Evolutionary conservation across 1,284 basidiomycete species (phyloP).

Genomic region (Phellinidium pouzarii): DNA sequence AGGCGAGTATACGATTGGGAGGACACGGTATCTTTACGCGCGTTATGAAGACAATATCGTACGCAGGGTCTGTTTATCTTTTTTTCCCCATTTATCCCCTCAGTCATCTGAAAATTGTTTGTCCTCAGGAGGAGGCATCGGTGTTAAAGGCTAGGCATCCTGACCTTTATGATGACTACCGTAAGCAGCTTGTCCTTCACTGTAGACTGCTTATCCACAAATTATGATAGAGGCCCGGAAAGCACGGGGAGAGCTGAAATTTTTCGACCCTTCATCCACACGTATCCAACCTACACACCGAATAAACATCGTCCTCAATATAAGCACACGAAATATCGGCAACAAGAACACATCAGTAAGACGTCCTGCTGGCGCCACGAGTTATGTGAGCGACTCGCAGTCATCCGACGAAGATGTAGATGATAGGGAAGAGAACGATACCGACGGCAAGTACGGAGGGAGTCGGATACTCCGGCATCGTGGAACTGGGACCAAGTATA

Average conservation of each 20-base stretch:
- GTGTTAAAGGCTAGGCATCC: constrained; percentile 35
- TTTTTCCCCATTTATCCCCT: background rate
- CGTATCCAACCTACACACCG: constrained; percentile 59
- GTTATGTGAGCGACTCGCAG: constrained; percentile 21
- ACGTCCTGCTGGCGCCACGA: constrained; percentile 7
- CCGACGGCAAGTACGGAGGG: too few relatives aligned
- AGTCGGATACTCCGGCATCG: too few relatives aligned
- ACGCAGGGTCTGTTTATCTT: constrained; percentile 42
- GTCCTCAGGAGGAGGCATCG: constrained; percentile 27
- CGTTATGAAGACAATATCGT: constrained; percentile 49
- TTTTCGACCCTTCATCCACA: constrained; percentile 55
- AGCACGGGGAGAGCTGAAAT: constrained; percentile 32
- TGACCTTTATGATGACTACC: constrained; percentile 47
- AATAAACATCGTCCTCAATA: constrained; percentile 31
- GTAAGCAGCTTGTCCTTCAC: constrained; percentile 34
- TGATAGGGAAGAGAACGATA: constrained; percentile 26
- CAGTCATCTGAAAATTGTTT: background rate
- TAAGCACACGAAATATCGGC: constrained; percentile 14
- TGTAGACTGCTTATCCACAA: constrained; percentile 12
- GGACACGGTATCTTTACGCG: constrained; percentile 50
- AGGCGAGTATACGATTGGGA: constrained; percentile 43
- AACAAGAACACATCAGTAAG: background rate
- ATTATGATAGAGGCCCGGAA: constrained; percentile 36
- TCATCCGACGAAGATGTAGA: constrained; percentile 28
- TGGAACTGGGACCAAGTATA: constrained; percentile 13